phyloP scores from a whole-genome alignment of 495 filamentous ascomycete genomes.

The Acidiella bohemica region DNA sequence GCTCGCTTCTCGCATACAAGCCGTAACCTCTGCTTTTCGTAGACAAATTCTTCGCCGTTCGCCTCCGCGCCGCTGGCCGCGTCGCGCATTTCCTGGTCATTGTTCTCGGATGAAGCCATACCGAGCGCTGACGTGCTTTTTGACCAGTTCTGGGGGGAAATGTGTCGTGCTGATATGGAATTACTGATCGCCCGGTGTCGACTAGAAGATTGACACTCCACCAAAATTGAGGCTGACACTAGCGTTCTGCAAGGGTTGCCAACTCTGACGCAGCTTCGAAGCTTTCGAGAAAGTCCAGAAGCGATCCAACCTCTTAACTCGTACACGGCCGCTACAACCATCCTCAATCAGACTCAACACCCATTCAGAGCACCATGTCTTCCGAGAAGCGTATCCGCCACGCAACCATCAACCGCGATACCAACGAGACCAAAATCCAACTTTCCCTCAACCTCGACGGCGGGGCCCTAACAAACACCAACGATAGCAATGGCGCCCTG shows the following conservation, averaged over 20 bases:
- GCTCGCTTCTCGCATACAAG: conserved; percentile 7
- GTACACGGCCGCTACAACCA: too few species aligned
- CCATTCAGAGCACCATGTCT: conserved; percentile 8
- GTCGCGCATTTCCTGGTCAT: conserved; percentile 12
- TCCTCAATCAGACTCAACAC: too few species aligned
- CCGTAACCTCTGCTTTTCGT: conserved; percentile 19
- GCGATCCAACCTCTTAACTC: too few species aligned
- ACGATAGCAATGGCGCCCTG: not conserved
- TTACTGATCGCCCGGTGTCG: not conserved
- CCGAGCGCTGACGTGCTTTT: too few species aligned
- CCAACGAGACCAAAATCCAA: conserved; percentile 94
- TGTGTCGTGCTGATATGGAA: too few species aligned
- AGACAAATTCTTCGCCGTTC: conserved; percentile 7
- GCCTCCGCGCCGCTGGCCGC: conserved; percentile 12
- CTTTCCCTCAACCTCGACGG: conserved; percentile 87
- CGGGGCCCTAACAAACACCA: conserved; percentile 44
- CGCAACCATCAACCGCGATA: conserved; percentile 65
- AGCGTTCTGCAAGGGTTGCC: not conserved
- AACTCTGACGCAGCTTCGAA: too few species aligned
- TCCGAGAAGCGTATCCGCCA: conserved; percentile 38
- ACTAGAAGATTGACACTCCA: not conserved
- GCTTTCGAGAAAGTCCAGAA: too few species aligned
- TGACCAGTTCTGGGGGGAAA: too few species aligned
- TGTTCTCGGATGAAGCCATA: too few species aligned
- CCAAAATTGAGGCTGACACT: not conserved